phyloP scores from a whole-genome alignment of 2,329 filamentous ascomycete species.

The Pseudocercospora vitis region DNA sequence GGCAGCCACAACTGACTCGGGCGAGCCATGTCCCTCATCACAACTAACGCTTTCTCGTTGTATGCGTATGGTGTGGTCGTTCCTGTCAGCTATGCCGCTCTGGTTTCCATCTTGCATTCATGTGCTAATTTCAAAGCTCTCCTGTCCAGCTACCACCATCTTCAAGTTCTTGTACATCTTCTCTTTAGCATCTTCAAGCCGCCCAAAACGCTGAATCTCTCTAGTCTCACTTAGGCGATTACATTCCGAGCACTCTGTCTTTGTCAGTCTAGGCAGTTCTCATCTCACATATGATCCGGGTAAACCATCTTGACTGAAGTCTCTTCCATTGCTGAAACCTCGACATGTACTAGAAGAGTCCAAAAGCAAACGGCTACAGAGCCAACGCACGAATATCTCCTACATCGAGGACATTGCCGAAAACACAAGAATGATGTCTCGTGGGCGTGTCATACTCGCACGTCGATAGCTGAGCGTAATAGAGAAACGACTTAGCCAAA shows the following conservation, averaged over 20 bases:
- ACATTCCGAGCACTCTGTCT: too few relatives aligned
- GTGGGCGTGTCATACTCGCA: neutral
- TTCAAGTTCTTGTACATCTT: neutral
- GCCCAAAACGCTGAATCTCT: neutral
- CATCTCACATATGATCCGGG: too few relatives aligned
- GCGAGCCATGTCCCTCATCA: neutral
- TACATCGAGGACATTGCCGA: neutral
- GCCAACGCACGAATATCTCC: neutral
- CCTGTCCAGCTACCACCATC: neutral
- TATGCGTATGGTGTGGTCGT: constrained; percentile 5
- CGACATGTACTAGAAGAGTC: too few relatives aligned
- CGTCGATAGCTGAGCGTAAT: neutral
- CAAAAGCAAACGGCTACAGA: neutral
- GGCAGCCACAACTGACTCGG: constrained; percentile 1
- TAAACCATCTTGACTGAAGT: too few relatives aligned
- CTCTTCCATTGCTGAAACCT: too few relatives aligned
- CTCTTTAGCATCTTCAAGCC: neutral
- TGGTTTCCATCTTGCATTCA: neutral
- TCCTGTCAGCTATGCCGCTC: neutral
- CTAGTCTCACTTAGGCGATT: neutral
- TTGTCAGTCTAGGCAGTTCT: too few relatives aligned
- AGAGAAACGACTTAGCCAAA: constrained; percentile 10
- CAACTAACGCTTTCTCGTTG: constrained; percentile 6
- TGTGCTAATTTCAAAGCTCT: neutral
- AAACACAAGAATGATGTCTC: neutral